A percentile compares a stretch with the other conserved stretches of the same genome.
Evolutionary conservation across 805 yeast genomes (phyloP).

Genomic region (Cyberlindnera euphorbiiphila): DNA sequence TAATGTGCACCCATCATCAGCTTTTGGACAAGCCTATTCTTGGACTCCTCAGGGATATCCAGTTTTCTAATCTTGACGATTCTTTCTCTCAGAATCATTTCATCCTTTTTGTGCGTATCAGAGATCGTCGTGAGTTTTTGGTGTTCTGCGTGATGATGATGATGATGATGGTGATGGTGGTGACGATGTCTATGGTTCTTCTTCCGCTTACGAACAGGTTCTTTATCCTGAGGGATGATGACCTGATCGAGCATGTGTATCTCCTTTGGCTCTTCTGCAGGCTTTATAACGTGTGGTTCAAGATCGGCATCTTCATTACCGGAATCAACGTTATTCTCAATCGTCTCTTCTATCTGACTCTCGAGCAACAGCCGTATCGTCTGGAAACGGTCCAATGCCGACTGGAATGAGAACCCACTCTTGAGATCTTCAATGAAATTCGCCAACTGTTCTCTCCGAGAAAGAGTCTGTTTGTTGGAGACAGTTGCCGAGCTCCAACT

Average conservation of each 20-base stretch:
- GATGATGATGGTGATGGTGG: slow-evolving; percentile 8
- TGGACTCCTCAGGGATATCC: slow-evolving; percentile 21
- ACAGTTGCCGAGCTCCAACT: slow-evolving; percentile 14
- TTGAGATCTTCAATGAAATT: slow-evolving; percentile 33
- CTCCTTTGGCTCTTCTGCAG: slow-evolving; percentile 43
- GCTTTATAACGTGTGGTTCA: slow-evolving; percentile 54
- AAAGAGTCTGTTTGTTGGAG: slow-evolving; percentile 6
- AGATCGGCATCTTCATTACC: slow-evolving; percentile 33
- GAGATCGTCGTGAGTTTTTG: slow-evolving; percentile 20
- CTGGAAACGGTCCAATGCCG: slow-evolving; percentile 52
- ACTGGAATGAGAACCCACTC: slow-evolving; percentile 44
- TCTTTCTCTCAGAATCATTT: slow-evolving; percentile 39
- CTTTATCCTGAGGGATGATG: slow-evolving; percentile 44
- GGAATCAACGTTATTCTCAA: slow-evolving; percentile 29
- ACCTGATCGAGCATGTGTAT: slow-evolving; percentile 50
- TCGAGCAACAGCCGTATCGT: slow-evolving; percentile 30
- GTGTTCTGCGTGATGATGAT: slow-evolving; percentile 10
- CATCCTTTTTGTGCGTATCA: slow-evolving; percentile 22
- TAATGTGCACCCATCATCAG: slow-evolving; percentile 68
- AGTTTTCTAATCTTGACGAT: slow-evolving; percentile 38
- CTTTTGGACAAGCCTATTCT: slow-evolving; percentile 45
- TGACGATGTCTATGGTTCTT: slow-evolving; percentile 8
- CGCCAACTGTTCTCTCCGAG: slow-evolving; percentile 31
- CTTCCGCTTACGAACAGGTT: slow-evolving; percentile 20
- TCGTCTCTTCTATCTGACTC: slow-evolving; percentile 29